Evolutionary conservation across 805 yeast species (phyloP), one percentile per base, ranked within the genome.

Genomic region (Yamadazyma tumulicola): DNA sequence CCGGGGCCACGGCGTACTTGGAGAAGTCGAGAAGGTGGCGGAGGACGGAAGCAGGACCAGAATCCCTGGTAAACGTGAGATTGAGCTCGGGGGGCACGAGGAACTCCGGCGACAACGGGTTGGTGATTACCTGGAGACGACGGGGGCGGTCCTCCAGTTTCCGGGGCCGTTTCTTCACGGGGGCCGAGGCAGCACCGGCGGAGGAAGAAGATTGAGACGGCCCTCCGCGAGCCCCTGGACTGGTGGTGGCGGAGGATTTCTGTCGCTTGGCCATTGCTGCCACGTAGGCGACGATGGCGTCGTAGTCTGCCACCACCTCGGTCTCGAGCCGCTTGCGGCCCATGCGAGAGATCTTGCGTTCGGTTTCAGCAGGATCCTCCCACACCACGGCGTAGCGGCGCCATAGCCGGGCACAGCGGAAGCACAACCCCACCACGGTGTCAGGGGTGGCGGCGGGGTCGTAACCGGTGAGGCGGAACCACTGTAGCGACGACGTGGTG

Each of bases 371-470:
- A 0, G 96, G 96, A 21, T 77, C 78, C 45, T 81, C 86, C 97
- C 97, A 93, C 7, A 67, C 69, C 0, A 85, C 79, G 0, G 88
- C 96, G 56, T 91, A 91, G 25, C 94, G 64, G 55, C 96, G 72
- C 97, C 97, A 91, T 19, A 93, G 52, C 38, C 84, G 71, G 0
- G 96, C 96, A 64, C 98, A 91, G 35, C 97, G 67, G 19, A 72
- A 60, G 55, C 98, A 91, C 10, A 91, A 61, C 0, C 88, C 96
- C 11, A 67, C 57, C 2, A 77, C 60, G 16, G 12, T 23, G 3
- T 10, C 32, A 14, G 9, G 6, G 18, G 7, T 14, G n/a, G 9
- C 34, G 19, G 51, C 61, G 4, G 61, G 59, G 19, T 67, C 70
- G 42, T 41, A 55, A 1, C 91, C 93, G 1, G 93, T 81, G 1